A percentile compares a stretch with the other conserved stretches of the same genome.
These are phyloP conservation scores for Phytophthora capsici DNA, from an alignment of 352 stramenopile species.

Conservation along the genomic window DNA sequence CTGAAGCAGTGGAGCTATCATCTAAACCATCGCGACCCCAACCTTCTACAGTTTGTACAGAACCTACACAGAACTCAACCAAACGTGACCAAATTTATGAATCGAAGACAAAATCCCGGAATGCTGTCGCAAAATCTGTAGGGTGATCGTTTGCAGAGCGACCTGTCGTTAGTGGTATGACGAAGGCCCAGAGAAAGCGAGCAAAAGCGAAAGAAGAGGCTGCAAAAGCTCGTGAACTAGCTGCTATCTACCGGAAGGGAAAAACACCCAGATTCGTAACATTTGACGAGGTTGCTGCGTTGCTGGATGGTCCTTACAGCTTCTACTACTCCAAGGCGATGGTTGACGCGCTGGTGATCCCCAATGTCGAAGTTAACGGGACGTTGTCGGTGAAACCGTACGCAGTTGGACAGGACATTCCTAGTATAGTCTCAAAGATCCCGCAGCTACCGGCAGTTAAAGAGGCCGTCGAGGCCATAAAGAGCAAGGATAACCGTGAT, in stretches of 20 bases:
- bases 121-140: not conserved
- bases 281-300: not conserved
- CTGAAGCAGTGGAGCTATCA: not conserved
- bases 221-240: not conserved
- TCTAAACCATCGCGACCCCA: not conserved
- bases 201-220: not conserved
- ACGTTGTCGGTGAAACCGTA: not conserved
- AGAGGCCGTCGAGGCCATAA: not conserved
- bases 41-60: not conserved
- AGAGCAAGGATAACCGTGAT: not conserved
- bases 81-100: too few species aligned
- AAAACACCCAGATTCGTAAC: not conserved
- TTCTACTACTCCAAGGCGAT: not conserved
- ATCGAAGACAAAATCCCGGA: not conserved
- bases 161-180: not conserved
- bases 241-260: not conserved
- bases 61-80: not conserved
- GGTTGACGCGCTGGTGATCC: not conserved
- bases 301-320: not conserved
- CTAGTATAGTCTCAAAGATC: not conserved
- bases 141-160: not conserved
- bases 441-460: not conserved
- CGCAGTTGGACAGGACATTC: not conserved
- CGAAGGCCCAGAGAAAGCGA: slow-evolving; percentile 1
- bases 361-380: not conserved